Evolutionary conservation across 306 rosid species (phyloP).

Genomic region (Erythrophleum fordii): DNA sequence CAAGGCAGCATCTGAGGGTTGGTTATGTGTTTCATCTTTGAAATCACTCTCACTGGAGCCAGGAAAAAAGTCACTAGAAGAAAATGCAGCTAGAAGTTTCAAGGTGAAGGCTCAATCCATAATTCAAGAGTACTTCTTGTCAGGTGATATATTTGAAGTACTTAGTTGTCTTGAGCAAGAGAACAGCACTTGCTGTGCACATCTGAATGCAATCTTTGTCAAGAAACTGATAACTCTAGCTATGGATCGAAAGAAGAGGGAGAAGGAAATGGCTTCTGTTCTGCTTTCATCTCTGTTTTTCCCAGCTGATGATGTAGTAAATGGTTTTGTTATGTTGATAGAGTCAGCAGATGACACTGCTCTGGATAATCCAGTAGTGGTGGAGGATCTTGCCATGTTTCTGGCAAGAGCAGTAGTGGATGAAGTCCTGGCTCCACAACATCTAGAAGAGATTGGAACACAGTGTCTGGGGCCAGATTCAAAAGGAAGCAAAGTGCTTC

Average conservation of each 20-base stretch:
- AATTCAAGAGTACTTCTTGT: slow-evolving; percentile 72
- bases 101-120: slow-evolving; percentile 64
- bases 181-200: slow-evolving; percentile 42
- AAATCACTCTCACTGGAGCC: slow-evolving; percentile 58
- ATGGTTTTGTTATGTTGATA: slow-evolving; percentile 67
- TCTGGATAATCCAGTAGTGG: slow-evolving; percentile 68
- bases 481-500: slow-evolving; percentile 59
- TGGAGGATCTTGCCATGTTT: slow-evolving; percentile 82
- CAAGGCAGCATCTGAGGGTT: slow-evolving; percentile 79
- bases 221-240: slow-evolving; percentile 68
- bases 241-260: slow-evolving; percentile 77
- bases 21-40: slow-evolving; percentile 72
- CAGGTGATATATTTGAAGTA: slow-evolving; percentile 67
- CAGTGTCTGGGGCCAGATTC: slow-evolving; percentile 50
- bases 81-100: slow-evolving; percentile 53
- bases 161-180: slow-evolving; percentile 59
- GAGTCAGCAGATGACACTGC: slow-evolving; percentile 83
- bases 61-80: slow-evolving; percentile 47
- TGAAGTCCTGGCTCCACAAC: slow-evolving; percentile 71
- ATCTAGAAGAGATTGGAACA: slow-evolving; percentile 71
- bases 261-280: slow-evolving; percentile 82
- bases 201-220: slow-evolving; percentile 66
- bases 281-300: slow-evolving; percentile 67
- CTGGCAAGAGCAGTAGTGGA: slow-evolving; percentile 72
- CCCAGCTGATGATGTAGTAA: slow-evolving; percentile 71